Evolutionary conservation across 2,329 filamentous ascomycete genomes (phyloP), one percentile per base, ranked within the genome.

Genomic region (Hypoxylon sp.): DNA sequence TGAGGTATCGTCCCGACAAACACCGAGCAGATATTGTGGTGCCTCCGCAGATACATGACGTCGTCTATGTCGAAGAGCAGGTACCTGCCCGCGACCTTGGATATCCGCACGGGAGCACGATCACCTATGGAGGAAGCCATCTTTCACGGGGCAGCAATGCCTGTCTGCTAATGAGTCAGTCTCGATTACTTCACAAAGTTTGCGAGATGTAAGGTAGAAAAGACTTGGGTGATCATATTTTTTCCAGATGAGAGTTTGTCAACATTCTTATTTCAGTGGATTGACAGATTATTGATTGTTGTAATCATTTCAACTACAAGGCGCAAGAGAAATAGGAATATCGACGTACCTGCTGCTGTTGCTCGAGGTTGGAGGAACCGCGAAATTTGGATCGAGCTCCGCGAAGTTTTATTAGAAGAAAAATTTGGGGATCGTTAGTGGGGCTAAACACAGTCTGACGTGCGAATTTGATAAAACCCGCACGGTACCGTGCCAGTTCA

Each of bases 1-100:
- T 98, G 94, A 1, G 96, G 95, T 30, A 97, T 89, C 6, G 93
- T 94, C 63, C 96, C 96, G 65, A 93, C 90, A 60, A 97, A 85
- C 32, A 96, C 91, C 69, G 94, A 94, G 76, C 92, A 94, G 74
- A 97, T 93, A 78, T 93, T 90, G 82, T 97, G 88, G 74, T 89
- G 84, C 68, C 92, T 89, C 72, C 96, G 92, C 69, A 97, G 85
- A 78, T 91, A 87, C 74, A 91, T 90, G 66, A 94, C 91, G 70
- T 90, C 89, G 76, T 94, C 88, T 74, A 93, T 88, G 78, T 97
- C 93, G 84, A 98, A 98, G 73, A 99, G 85, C 67, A 98, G 88
- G 82, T 95, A 98, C 71, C 92, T 91, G 73, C 90, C 90, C 50
- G 90, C 90, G 67, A 97, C 89, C 77, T 88, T 86, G 72, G 93